Evolutionary conservation across 208 protist genomes (phyloP).

Genomic region (Trypanosoma rangeli): DNA sequence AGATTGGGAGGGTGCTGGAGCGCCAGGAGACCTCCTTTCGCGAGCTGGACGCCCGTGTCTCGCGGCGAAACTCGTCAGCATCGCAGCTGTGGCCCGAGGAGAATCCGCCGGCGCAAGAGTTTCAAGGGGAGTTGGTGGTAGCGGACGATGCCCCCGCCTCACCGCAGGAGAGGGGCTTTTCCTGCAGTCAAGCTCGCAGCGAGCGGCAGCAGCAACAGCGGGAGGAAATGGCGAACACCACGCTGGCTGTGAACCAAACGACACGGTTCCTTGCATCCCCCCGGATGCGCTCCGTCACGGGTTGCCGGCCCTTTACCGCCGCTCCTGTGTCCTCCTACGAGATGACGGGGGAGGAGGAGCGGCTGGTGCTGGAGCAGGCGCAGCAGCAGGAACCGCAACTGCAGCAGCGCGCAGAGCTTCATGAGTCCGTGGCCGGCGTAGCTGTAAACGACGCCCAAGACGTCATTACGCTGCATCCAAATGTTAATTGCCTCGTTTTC

Average conservation of each 20-base stretch:
- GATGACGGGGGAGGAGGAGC: conserved; percentile 12
- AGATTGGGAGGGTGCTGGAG: conserved; percentile 24
- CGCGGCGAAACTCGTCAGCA: background rate
- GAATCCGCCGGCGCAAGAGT: background rate
- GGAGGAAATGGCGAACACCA: background rate
- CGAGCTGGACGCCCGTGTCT: background rate
- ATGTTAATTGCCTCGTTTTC: background rate
- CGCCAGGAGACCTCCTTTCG: conserved; percentile 3
- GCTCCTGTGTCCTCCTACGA: conserved; percentile 5
- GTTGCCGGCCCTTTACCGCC: background rate
- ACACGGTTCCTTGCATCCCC: background rate
- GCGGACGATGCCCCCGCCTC: background rate
- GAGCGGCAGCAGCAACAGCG: background rate
- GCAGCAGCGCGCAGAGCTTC: background rate
- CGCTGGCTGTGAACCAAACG: too few relatives aligned
- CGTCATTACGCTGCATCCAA: conserved; percentile 7
- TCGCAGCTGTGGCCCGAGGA: background rate
- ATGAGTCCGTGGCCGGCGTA: background rate
- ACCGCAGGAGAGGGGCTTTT: background rate
- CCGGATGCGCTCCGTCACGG: conserved; percentile 11
- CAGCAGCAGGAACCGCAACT: background rate
- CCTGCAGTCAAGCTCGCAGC: background rate
- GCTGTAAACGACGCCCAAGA: background rate
- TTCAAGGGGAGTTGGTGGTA: background rate
- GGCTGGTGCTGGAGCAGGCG: background rate